Percentiles rank a stretch among this genome's conserved stretches.
Conservation (phyloP, 2,329 filamentous ascomycete species). For the Metarhizium anisopliae region DNA sequence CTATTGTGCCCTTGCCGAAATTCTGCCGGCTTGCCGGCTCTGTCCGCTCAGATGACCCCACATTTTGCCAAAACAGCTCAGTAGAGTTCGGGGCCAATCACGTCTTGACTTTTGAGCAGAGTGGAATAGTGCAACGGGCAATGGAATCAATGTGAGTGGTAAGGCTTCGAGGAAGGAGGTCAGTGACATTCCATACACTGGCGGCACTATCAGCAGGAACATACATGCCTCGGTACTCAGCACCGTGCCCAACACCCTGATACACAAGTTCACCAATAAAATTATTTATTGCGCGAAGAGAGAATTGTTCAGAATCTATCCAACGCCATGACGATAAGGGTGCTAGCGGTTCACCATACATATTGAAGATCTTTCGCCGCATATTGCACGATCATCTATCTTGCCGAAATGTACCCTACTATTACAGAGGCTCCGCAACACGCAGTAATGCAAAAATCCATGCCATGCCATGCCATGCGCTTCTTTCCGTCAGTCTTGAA, state of each 20-base stretch:
- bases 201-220: too few relatives aligned
- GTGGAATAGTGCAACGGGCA: too few relatives aligned
- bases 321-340: neutral
- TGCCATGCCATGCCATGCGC: neutral
- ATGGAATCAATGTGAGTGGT: too few relatives aligned
- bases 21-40: conserved; percentile 16
- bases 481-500: neutral
- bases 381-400: neutral
- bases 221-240: too few relatives aligned
- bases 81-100: neutral
- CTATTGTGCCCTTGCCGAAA: conserved; percentile 22
- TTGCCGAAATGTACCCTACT: neutral
- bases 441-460: neutral
- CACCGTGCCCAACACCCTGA: too few relatives aligned
- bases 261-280: too few relatives aligned
- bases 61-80: neutral
- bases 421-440: neutral
- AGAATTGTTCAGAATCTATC: neutral
- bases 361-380: neutral
- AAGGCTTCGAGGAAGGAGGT: too few relatives aligned
- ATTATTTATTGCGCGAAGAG: too few relatives aligned
- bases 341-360: neutral
- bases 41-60: too few relatives aligned
- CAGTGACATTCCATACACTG: too few relatives aligned
- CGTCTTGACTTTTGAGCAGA: neutral